A percentile compares a stretch with the other conserved stretches of the same genome.
Conservation (phyloP, 2,329 filamentous ascomycete species). For the Trichoderma lentiforme region DNA sequence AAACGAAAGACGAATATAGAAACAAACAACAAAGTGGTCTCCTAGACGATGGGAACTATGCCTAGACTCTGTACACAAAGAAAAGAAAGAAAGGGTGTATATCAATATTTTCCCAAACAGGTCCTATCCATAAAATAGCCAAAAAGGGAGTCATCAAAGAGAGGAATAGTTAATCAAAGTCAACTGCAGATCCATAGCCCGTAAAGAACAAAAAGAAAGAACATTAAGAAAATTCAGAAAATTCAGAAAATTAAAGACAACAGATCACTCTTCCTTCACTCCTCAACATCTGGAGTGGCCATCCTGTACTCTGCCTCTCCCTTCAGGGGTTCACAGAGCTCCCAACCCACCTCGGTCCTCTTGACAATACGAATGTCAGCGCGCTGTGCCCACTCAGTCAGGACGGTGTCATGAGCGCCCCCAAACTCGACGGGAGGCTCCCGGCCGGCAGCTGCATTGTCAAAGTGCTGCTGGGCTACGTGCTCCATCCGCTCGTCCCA, state of each 20-base stretch:
- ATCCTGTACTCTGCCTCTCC: slow-evolving; percentile 18
- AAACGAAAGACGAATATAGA: neutral
- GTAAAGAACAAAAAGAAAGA: neutral
- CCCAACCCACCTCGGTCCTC: slow-evolving; percentile 30
- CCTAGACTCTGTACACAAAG: neutral
- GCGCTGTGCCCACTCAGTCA: slow-evolving; percentile 40
- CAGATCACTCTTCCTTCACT: neutral
- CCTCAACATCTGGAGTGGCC: neutral
- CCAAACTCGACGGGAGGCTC: slow-evolving; percentile 38
- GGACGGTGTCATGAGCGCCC: slow-evolving; percentile 34
- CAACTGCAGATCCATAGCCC: neutral
- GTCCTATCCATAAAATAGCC: neutral
- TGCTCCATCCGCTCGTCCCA: slow-evolving; percentile 90
- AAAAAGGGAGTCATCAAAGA: neutral
- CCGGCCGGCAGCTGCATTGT: slow-evolving; percentile 39
- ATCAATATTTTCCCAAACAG: neutral
- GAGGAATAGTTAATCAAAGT: neutral
- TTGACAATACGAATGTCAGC: slow-evolving; percentile 34
- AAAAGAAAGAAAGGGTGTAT: neutral
- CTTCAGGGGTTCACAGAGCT: slow-evolving; percentile 33
- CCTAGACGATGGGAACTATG: neutral
- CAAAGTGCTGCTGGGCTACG: slow-evolving; percentile 70
- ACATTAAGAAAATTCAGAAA: neutral
- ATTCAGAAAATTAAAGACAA: neutral
- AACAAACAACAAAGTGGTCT: neutral